A percentile compares a stretch with the other conserved stretches of the same genome.
Conservation (phyloP, 257 asterid genomes). For the Salvia hispanica region DNA sequence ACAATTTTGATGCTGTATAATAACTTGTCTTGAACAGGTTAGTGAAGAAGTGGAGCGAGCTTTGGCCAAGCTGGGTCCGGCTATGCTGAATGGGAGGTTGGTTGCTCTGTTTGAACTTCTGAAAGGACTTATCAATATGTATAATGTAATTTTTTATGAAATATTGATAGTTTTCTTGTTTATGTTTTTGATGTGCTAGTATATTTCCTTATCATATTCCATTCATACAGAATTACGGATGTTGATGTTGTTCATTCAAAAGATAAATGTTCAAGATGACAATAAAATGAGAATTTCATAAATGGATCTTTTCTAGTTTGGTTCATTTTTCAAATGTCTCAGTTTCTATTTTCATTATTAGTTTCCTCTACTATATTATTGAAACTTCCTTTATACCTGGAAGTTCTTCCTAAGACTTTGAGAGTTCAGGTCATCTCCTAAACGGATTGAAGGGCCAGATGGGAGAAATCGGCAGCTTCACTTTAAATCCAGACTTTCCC, state of each 20-base stretch:
- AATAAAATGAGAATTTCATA: not conserved
- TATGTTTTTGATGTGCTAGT: not conserved
- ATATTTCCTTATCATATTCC: not conserved
- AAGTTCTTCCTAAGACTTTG: slow-evolving; percentile 33
- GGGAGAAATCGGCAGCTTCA: slow-evolving; percentile 94
- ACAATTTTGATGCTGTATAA: slow-evolving; percentile 8
- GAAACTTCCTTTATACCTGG: slow-evolving; percentile 20
- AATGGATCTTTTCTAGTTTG: not conserved
- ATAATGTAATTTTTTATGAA: not conserved
- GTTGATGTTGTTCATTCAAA: not conserved
- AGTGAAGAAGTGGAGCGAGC: slow-evolving; percentile 99
- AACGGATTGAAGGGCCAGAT: slow-evolving; percentile 85
- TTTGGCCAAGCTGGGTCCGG: slow-evolving; percentile 91
- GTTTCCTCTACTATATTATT: slow-evolving; percentile 10
- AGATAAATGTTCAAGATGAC: not conserved
- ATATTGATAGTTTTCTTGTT: not conserved
- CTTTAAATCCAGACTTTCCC: slow-evolving; percentile 79
- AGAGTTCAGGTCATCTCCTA: slow-evolving; percentile 79
- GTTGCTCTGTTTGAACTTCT: slow-evolving; percentile 23
- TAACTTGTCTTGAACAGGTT: slow-evolving; percentile 56
- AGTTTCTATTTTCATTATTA: slow-evolving; percentile 18
- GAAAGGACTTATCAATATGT: not conserved
- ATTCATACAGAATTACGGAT: not conserved
- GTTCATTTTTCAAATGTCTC: not conserved
- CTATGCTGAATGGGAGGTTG: slow-evolving; percentile 77